Conservation (phyloP, 73 alveolate species). For the Symbiodinium pilosum region DNA sequence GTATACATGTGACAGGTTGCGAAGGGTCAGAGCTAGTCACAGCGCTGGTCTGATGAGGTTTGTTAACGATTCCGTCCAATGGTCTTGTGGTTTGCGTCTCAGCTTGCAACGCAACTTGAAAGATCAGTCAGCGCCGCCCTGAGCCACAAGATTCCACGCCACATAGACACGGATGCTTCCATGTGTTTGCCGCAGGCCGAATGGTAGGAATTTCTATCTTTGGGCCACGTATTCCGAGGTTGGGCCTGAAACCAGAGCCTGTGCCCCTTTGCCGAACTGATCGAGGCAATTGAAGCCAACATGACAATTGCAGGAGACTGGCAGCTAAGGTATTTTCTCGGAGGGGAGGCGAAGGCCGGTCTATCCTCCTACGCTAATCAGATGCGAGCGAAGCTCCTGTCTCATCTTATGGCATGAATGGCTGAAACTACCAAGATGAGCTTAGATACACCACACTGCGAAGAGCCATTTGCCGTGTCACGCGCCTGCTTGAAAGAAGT, state of each 20-base stretch:
- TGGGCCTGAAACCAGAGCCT: conserved; percentile 1
- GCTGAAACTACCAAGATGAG: too few relatives aligned
- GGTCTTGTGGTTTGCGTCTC: background rate
- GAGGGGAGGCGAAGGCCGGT: conserved; percentile 22
- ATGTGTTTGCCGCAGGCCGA: too few relatives aligned
- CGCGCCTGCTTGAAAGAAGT: conserved; percentile 3
- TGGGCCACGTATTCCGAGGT: background rate
- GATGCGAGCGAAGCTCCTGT: too few relatives aligned
- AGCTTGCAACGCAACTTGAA: background rate
- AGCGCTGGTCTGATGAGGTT: too few relatives aligned
- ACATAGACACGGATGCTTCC: too few relatives aligned
- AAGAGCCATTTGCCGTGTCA: conserved; percentile 14
- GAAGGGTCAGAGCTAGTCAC: too few relatives aligned
- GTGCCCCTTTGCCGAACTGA: background rate
- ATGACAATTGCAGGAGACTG: background rate
- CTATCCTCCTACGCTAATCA: background rate
- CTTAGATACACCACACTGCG: too few relatives aligned
- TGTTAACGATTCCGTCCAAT: background rate
- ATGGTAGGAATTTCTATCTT: too few relatives aligned
- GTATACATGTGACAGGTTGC: too few relatives aligned
- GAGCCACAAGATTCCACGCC: too few relatives aligned
- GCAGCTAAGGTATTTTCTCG: background rate
- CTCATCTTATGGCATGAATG: too few relatives aligned
- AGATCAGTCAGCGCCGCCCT: too few relatives aligned
- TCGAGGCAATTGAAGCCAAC: background rate